Evolutionary conservation across 495 filamentous ascomycete species (phyloP), one percentile per base, ranked within the genome.

Genomic region (Hypoxylon fragiforme): DNA sequence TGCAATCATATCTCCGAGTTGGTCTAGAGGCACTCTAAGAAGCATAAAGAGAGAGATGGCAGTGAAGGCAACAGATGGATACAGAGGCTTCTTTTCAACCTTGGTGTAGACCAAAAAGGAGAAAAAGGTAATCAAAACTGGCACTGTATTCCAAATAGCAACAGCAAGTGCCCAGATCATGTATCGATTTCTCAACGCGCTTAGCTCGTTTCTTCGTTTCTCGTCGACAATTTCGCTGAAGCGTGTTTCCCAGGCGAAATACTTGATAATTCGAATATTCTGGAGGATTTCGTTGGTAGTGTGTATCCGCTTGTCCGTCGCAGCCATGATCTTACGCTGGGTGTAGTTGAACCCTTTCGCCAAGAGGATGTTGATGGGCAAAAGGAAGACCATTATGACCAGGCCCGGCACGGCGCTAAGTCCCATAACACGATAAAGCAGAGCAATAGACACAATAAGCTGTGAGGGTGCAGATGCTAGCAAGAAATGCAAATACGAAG

Each of bases 241-340:
- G 7, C 95, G 88, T 53, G 88, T 85, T 69, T 99, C 95, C 95
- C 95, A 99, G 1, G 95, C 92, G 68, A 99, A 99, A 70, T 91
- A 99, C 70, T 99, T 99, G 82, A 99, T 97, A 63, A 99, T 97
- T 24, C 95, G 83, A 59, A 99, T 97, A 59, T 97, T 99, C 63
- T 95, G 92, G 16, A 99, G 78, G 6, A 97, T 88, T 69, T 99
- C 95, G 70, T 97, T 97, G 6, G 95, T 97, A 2, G 89, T 86
- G 69, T 97, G 88, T 55, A 99, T 99, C 26, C 95, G 86, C 59
- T 92, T 91, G 73, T 99, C 95, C 3, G 95, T 97, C 11, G 91
- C 90, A 44, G 90, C 85, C 76, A 97, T 87, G 58, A 99, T 97
- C 60, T 82, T 80, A 68, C 92, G 92, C 67, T 97, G 92, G 3